Evolutionary conservation across 169 alveolate genomes (phyloP).

Genomic region (Pseudocohnilembus persalinus): DNA sequence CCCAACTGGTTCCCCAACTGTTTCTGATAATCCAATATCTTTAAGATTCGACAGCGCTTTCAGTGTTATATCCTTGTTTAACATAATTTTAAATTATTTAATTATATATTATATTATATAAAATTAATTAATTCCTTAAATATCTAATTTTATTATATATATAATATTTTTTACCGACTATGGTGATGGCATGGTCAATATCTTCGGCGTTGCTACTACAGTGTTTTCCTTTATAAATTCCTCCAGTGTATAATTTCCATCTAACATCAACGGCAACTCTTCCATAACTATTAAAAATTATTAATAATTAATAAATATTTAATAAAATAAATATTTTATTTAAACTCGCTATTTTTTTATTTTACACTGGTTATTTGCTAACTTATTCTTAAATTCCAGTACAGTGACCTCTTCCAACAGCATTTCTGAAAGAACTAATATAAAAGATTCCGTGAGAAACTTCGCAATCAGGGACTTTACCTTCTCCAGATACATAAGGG

Average conservation of each 20-base stretch:
- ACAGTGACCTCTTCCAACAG: background rate
- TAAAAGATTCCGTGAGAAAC: background rate
- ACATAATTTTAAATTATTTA: too few species aligned
- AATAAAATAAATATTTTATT: too few species aligned
- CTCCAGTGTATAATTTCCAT: background rate
- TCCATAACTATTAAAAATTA: too few species aligned
- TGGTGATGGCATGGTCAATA: background rate
- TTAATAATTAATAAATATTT: too few species aligned
- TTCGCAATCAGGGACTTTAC: background rate
- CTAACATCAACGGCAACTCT: too few species aligned
- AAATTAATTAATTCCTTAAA: too few species aligned
- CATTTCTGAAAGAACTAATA: background rate
- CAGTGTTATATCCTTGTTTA: background rate
- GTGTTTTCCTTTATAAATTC: background rate
- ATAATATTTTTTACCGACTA: too few species aligned
- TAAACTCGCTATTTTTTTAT: background rate
- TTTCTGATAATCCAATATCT: constrained; percentile 43
- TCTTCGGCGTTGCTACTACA: background rate
- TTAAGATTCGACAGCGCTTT: background rate
- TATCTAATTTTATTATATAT: too few species aligned
- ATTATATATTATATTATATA: too few species aligned
- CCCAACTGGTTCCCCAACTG: constrained; percentile 77
- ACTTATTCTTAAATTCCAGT: background rate
- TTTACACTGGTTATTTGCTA: background rate
- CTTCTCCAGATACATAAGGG: background rate